phyloP scores from a whole-genome alignment of 1,284 basidiomycete species.

The Malassezia equina region DNA sequence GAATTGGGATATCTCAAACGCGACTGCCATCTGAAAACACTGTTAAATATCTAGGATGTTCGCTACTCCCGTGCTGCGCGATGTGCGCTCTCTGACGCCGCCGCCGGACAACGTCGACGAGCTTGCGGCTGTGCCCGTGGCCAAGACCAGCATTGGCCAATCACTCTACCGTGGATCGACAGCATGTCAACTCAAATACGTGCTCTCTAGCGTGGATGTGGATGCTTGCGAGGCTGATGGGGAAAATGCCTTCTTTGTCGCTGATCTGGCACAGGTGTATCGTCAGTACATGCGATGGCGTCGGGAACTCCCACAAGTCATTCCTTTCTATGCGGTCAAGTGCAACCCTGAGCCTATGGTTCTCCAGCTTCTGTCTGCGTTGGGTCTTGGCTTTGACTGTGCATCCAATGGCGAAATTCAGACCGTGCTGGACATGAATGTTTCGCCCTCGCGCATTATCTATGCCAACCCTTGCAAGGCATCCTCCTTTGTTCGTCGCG shows the following conservation, averaged over 20 bases:
- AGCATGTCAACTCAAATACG: slow-evolving; percentile 30
- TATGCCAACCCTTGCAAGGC: slow-evolving; percentile 99
- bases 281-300: slow-evolving; percentile 77
- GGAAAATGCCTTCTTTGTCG: slow-evolving; percentile 92
- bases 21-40: not conserved
- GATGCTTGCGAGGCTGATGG: slow-evolving; percentile 56
- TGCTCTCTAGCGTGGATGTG: slow-evolving; percentile 43
- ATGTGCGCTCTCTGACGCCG: slow-evolving; percentile 15
- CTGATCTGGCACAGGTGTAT: slow-evolving; percentile 80
- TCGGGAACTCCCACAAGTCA: slow-evolving; percentile 61
- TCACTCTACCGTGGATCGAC: slow-evolving; percentile 34
- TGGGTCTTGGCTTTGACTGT: slow-evolving; percentile 92
- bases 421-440: slow-evolving; percentile 63
- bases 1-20: not conserved
- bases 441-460: slow-evolving; percentile 61
- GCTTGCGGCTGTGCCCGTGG: not conserved
- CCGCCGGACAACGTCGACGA: slow-evolving; percentile 12
- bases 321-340: slow-evolving; percentile 84
- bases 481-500: slow-evolving; percentile 76
- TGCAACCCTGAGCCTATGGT: slow-evolving; percentile 96
- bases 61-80: not conserved
- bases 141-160: slow-evolving; percentile 8
- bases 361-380: slow-evolving; percentile 72
- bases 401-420: slow-evolving; percentile 93
- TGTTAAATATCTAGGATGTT: not conserved